Conservation (phyloP, 192 early-diverging fungal species). For the Coemansia sp. region DNA sequence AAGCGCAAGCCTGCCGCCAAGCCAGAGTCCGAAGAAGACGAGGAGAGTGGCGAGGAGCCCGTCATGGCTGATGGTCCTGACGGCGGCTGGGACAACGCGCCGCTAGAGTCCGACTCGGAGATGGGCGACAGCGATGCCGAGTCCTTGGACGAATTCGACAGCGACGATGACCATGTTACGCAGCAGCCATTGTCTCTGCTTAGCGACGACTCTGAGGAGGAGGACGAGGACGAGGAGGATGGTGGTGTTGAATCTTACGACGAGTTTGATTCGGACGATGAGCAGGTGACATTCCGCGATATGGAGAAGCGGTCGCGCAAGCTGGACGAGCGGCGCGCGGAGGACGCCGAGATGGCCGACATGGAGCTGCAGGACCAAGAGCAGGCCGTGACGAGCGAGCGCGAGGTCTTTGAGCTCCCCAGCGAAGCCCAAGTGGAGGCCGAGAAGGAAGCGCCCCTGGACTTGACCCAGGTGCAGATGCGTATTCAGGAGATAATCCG, state of each 20-base stretch:
- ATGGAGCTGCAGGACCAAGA: slow-evolving; percentile 65
- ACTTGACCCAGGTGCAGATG: slow-evolving; percentile 73
- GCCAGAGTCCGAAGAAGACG: slow-evolving; percentile 1
- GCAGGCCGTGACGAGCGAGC: slow-evolving; percentile 53
- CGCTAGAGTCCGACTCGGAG: slow-evolving; percentile 55
- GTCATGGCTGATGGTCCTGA: slow-evolving; percentile 33
- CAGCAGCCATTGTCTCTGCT: slow-evolving; percentile 14
- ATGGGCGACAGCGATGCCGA: slow-evolving; percentile 44
- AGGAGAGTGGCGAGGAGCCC: slow-evolving; percentile 53
- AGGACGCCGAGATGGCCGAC: slow-evolving; percentile 67
- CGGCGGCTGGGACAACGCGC: slow-evolving; percentile 49
- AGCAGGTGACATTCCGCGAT: slow-evolving; percentile 50
- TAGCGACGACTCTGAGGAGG: slow-evolving; percentile 17
- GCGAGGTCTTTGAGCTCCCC: slow-evolving; percentile 56
- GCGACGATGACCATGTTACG: slow-evolving; percentile 19
- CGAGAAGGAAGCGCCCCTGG: slow-evolving; percentile 61
- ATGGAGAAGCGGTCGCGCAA: slow-evolving; percentile 73
- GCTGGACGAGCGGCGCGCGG: slow-evolving; percentile 53
- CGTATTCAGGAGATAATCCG: slow-evolving; percentile 90
- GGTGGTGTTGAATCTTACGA: slow-evolving; percentile 47
- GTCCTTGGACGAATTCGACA: slow-evolving; percentile 51
- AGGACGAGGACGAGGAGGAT: slow-evolving; percentile 8
- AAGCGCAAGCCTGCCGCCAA: slow-evolving; percentile 4
- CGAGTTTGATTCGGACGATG: slow-evolving; percentile 49
- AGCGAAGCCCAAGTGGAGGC: slow-evolving; percentile 65